Evolutionary conservation across 2,329 filamentous ascomycete genomes (phyloP), one percentile per base, ranked within the genome.

Genomic region (Fusarium dlaminii): DNA sequence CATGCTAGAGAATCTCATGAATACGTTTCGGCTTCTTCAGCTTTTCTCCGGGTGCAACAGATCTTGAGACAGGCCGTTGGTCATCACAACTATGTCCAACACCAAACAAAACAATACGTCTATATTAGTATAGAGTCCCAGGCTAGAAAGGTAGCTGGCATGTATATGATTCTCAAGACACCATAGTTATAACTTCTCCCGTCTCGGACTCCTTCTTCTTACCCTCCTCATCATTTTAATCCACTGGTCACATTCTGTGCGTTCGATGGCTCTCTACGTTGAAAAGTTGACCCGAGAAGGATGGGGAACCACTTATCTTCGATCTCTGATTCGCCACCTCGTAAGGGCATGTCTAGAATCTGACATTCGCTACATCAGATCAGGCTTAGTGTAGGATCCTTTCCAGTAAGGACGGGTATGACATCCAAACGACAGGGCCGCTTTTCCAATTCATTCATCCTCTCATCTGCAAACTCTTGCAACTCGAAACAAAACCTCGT

Each of bases 1-100:
- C 32, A 34, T 14, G 14, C 7, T 15, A 34, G 32, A 34, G 32
- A 15, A 15, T 15, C 6, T 14, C 15, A 15, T 34, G 32, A 34
- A 13, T 15, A 34, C 32, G 32, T 13, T 40, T 40, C 20, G 12
- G 8, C 22, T 20, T n/a, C 39, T 40, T 8, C 8, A 10, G 8
- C 5, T 15, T 40, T 1, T 40, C 22, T 15, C 6, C 6, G 0
- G 14, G 14, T 40, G 8, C 6, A 3, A n/a, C 14, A n/a, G 8
- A n/a, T 6, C 22, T n/a, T n/a, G 9, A 42, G 22, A 42, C 9
- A 42, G 3, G 14, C 14, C 40, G 14, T n/a, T 42, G 8, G 9
- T 15, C 9, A n/a, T n/a, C 3, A 7, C 9, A 17, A 11, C 40
- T 42, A 17, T 24, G 11, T 15, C 9, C n/a, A 42, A n/a, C 8